These are phyloP conservation scores for Diaporthe citri DNA, from an alignment of 2,329 filamentous ascomycete species.

Conservation along the genomic window DNA sequence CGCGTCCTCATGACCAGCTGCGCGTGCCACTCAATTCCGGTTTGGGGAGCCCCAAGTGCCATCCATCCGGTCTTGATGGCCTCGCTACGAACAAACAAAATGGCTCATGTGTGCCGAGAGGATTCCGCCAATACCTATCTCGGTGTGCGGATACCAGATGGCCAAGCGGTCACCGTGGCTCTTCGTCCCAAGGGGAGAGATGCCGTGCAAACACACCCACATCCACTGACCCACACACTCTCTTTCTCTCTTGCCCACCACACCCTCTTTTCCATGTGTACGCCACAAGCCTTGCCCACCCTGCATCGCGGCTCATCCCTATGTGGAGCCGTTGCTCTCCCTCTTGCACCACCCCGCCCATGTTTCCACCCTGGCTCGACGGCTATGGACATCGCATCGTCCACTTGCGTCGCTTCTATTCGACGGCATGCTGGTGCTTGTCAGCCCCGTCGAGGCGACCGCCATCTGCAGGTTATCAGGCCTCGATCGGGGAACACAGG, in stretches of 20 bases:
- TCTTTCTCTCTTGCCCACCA: not conserved
- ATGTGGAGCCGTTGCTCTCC: slow-evolving; percentile 16
- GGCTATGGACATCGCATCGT: slow-evolving; percentile 21
- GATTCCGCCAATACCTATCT: slow-evolving; percentile 8
- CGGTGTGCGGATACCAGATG: slow-evolving; percentile 31
- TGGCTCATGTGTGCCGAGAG: slow-evolving; percentile 11
- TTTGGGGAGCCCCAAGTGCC: not conserved
- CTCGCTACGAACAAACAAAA: slow-evolving; percentile 36
- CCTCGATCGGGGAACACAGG: slow-evolving; percentile 26
- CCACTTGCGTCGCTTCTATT: slow-evolving; percentile 28
- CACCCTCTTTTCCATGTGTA: not conserved
- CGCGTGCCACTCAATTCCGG: not conserved
- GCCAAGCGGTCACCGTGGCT: slow-evolving; percentile 32
- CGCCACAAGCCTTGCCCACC: slow-evolving; percentile 16
- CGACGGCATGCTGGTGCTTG: slow-evolving; percentile 17
- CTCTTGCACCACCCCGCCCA: slow-evolving; percentile 14
- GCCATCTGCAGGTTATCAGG: slow-evolving; percentile 34
- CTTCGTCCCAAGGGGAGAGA: slow-evolving; percentile 21
- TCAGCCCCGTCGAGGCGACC: slow-evolving; percentile 35
- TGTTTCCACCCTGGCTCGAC: slow-evolving; percentile 28
- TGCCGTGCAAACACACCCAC: slow-evolving; percentile 32
- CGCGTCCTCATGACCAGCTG: slow-evolving; percentile 17
- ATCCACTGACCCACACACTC: not conserved
- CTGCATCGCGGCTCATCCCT: slow-evolving; percentile 32
- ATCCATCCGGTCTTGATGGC: slow-evolving; percentile 2